phyloP scores from a whole-genome alignment of 495 filamentous ascomycete species.

The Evernia prunastri region DNA sequence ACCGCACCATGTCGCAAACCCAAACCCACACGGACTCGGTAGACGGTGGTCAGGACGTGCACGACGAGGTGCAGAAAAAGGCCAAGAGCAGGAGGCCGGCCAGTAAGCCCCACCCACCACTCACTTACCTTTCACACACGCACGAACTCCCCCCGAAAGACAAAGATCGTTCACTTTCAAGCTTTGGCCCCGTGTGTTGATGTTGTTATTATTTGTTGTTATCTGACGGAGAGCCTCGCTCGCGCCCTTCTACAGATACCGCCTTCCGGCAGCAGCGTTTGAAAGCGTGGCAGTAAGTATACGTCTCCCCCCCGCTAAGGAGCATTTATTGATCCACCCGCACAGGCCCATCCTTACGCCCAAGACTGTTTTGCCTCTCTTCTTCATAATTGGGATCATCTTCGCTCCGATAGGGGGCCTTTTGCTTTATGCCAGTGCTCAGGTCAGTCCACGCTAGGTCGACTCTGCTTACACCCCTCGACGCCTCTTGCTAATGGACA shows the following conservation, averaged over 20 bases:
- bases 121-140: conserved; percentile 7
- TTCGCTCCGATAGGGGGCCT: conserved; percentile 84
- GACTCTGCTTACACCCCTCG: not conserved
- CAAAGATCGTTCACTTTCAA: too few species aligned
- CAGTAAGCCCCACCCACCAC: conserved; percentile 54
- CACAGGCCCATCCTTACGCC: conserved; percentile 82
- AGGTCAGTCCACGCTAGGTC: conserved; percentile 40
- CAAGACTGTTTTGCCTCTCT: conserved; percentile 84
- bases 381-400: conserved; percentile 78
- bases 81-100: conserved; percentile 78
- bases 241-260: conserved; percentile 53
- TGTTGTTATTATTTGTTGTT: too few species aligned
- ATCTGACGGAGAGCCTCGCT: conserved; percentile 3
- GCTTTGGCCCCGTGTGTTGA: too few species aligned
- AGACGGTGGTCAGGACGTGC: conserved; percentile 46
- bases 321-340: conserved; percentile 3
- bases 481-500: conserved; percentile 17
- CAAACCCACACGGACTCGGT: conserved; percentile 44
- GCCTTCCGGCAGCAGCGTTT: conserved; percentile 87
- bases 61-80: conserved; percentile 58
- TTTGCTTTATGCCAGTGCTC: conserved; percentile 72
- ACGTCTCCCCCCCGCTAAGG: not conserved
- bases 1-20: conserved; percentile 44
- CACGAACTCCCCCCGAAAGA: too few species aligned
- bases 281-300: conserved; percentile 86